Evolutionary conservation across 2,329 filamentous ascomycete species (phyloP).

Genomic region (Stemphylium vesicarium): DNA sequence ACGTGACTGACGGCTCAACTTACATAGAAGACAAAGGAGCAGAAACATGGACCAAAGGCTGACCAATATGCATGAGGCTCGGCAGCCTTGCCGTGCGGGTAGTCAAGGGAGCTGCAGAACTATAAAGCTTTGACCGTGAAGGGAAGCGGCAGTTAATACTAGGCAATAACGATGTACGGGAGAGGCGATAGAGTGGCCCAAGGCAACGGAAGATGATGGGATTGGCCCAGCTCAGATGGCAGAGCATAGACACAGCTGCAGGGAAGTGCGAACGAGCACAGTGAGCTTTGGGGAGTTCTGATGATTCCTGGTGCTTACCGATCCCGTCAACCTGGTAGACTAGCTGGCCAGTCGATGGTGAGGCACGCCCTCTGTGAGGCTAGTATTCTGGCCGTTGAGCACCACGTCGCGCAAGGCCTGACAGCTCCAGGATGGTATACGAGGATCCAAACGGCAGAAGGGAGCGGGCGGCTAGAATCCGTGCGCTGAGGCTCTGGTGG

Average conservation of each 20-base stretch:
- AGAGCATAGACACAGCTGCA: conserved; percentile 36
- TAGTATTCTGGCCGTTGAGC: conserved; percentile 40
- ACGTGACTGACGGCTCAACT: conserved; percentile 41
- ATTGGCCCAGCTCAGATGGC: conserved; percentile 30
- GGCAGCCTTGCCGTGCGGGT: conserved; percentile 36
- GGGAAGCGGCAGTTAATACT: conserved; percentile 34
- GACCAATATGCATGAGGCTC: conserved; percentile 34
- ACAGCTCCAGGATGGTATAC: conserved; percentile 30
- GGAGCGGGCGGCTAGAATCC: conserved; percentile 24
- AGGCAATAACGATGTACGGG: conserved; percentile 20
- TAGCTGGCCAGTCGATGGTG: conserved; percentile 37
- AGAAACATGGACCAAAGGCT: conserved; percentile 40
- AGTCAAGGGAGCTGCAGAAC: conserved; percentile 25
- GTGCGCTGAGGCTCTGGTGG: conserved; percentile 40
- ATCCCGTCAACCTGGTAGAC: conserved; percentile 43
- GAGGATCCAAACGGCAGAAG: conserved; percentile 25
- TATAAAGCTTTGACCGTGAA: conserved; percentile 41
- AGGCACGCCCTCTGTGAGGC: conserved; percentile 37
- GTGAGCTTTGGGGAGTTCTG: conserved; percentile 33
- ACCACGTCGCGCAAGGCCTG: conserved; percentile 45
- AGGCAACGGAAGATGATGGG: conserved; percentile 30
- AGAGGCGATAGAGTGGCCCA: conserved; percentile 32
- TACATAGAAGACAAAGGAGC: conserved; percentile 47
- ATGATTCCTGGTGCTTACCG: conserved; percentile 44
- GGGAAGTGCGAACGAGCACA: conserved; percentile 34